Evolutionary conservation across 2,329 filamentous ascomycete species (phyloP), one percentile per base, ranked within the genome.

Genomic region (Sclerotinia trifoliorum): DNA sequence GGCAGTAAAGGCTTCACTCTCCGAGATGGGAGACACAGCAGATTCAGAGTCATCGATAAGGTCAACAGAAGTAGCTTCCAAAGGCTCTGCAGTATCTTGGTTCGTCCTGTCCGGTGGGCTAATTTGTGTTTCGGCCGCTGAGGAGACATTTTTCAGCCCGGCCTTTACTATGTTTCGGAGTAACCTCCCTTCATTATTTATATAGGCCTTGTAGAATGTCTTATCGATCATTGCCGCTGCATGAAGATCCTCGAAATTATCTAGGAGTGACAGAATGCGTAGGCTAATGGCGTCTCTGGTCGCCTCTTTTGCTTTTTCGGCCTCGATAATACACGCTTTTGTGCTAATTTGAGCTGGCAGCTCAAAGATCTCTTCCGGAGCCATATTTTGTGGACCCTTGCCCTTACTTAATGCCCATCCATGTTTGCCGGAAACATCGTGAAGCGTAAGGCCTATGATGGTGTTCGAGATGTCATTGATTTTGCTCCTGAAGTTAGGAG

Each of bases 401-500:
- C 81, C 76, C 71, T 80, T 81, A 2, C 81, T 83, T 2, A 85
- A 69, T 0, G 79, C 83, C 83, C 83, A 85, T 6, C 83, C 84
- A 51, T 79, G 79, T 71, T 79, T 79, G 0, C 83, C 82, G 21
- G 80, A 82, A 0, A 85, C 79, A 42, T 85, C 83, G 57, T 80
- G 77, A 0, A 86, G 77, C 2, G 82, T 84, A 5, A 86, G 70
- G 0, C 84, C 84, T 8, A 76, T 74, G 3, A 86, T 79, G 66
- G 83, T 84, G 65, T 84, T 83, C 68, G 81, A 84, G 2, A 86
- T 81, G 68, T 85, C 83, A 35, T 79, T 81, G 13, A 86, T 77
- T 8, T 82, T 80, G 5, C 78, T 77, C 11, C 82, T 79, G 64
- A 86, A 84, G 0, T 80, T 75, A 1, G 82, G 79, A 6, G 80